Base-by-base conservation (phyloP, 306 rosid genomes). In the Leucaena leucocephala region DNA sequence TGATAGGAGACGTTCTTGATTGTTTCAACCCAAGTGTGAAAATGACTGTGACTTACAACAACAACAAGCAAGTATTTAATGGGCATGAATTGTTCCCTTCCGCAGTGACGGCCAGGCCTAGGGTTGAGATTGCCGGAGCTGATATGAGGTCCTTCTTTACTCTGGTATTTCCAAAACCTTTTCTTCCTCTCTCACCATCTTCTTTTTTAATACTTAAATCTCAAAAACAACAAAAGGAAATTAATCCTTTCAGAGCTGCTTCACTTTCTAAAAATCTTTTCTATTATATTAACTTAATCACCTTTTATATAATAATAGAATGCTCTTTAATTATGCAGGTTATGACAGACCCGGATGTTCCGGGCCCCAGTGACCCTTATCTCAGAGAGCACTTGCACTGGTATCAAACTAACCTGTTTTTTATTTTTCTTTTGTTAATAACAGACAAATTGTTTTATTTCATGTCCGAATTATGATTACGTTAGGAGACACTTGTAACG, bases 301-400 rank as follows among this genome's bases (percentile, higher is more conserved):
- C 45, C 52, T 82, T 68, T 69, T 21, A 59, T 45, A 64, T 64
- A 49, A n/a, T 81, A 55, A n/a, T 81, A 39, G 12, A 74, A 57
- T 75, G 16, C 2, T 72, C 65, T 42, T 40, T 8, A 8, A 74
- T 7, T 52, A 0, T 85, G 62, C 83, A 93, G 98, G 82, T 93
- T 46, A 87, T 93, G 94, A 93, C 97, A n/a, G 98, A 93, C 80
- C 98, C 97, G 19, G 98, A 93, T 91, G 93, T 90, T 80, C 97
- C 98, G 70, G 98, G 98, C 80, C 98, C 98, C 68, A 93, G 98
- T 87, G 98, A 93, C 80, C 98, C 98, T 85, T 93, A 93, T 73
- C 83, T 91, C 15, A 91, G 91, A 79, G 98, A 93, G 74, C 98
- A 93, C 89, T 85, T 93, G 62, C 98, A 93, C 88, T 93, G 98